Percentiles rank a stretch among this genome's conserved stretches.
Conservation (phyloP, 352 stramenopile species). For the Phytophthora litchii region DNA sequence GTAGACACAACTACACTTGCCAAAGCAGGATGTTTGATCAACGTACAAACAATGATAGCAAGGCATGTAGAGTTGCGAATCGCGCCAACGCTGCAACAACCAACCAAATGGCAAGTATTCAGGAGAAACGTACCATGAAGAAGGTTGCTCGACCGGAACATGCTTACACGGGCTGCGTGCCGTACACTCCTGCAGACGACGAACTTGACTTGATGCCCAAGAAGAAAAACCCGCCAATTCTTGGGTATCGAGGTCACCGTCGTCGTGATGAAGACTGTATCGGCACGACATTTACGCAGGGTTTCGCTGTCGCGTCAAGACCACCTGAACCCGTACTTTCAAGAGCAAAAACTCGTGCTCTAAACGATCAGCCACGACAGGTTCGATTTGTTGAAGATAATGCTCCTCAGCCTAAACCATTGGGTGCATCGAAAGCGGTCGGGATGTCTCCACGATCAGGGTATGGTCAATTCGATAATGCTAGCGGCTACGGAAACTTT, state of each 20-base stretch:
- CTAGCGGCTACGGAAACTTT: slow-evolving; percentile 47
- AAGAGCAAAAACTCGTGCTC: neutral
- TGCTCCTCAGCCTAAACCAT: slow-evolving; percentile 4
- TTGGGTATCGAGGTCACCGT: slow-evolving; percentile 70
- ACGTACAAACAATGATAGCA: slow-evolving; percentile 4
- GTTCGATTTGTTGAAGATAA: slow-evolving; percentile 28
- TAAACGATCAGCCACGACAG: slow-evolving; percentile 21
- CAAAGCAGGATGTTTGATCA: slow-evolving; percentile 16
- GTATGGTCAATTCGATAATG: slow-evolving; percentile 43
- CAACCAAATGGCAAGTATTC: slow-evolving; percentile 38
- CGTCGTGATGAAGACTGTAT: slow-evolving; percentile 63
- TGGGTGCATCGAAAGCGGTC: neutral
- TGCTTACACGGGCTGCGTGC: slow-evolving; percentile 65
- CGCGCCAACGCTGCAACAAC: slow-evolving; percentile 7
- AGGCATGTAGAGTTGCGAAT: slow-evolving; percentile 6
- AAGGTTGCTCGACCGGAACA: slow-evolving; percentile 72
- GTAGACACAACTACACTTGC: slow-evolving; percentile 14
- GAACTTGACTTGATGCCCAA: slow-evolving; percentile 25
- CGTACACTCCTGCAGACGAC: slow-evolving; percentile 20
- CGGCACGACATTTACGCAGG: slow-evolving; percentile 73
- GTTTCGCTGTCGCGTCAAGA: slow-evolving; percentile 41
- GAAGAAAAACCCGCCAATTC: slow-evolving; percentile 47
- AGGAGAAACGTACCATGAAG: slow-evolving; percentile 69
- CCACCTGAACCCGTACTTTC: slow-evolving; percentile 15
- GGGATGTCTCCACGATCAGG: slow-evolving; percentile 31